phyloP scores from a whole-genome alignment of 257 asterid species.

The Capsicum pubescens region DNA sequence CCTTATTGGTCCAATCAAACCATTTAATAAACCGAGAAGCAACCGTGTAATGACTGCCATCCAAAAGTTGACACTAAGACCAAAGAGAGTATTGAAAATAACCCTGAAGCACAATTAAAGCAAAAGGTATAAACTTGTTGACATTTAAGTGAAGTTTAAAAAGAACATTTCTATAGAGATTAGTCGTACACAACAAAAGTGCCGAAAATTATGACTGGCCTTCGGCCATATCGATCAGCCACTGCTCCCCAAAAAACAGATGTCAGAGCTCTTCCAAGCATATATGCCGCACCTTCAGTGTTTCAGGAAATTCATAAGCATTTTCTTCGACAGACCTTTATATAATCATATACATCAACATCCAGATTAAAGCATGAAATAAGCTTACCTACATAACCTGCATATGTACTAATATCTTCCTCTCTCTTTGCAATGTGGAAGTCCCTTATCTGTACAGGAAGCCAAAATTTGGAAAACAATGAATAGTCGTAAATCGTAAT shows the following conservation, averaged over 20 bases:
- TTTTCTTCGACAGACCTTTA: not conserved
- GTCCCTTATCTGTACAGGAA: constrained; percentile 48
- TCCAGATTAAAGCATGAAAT: not conserved
- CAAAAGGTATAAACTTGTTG: constrained; percentile 22
- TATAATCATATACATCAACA: not conserved
- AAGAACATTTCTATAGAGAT: constrained; percentile 43
- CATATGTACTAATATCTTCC: constrained; percentile 70
- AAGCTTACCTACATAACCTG: constrained; percentile 66
- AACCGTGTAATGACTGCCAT: constrained; percentile 81
- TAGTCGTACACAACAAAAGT: constrained; percentile 47
- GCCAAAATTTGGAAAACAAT: not conserved
- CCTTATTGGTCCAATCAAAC: constrained; percentile 82
- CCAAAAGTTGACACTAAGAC: constrained; percentile 75
- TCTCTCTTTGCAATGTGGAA: constrained; percentile 61
- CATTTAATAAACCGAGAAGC: constrained; percentile 78
- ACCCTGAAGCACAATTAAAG: constrained; percentile 50
- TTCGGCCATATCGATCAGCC: constrained; percentile 73
- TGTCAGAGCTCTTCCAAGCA: constrained; percentile 72
- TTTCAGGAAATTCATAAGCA: not conserved
- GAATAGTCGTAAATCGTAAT: not conserved
- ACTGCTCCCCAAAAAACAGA: constrained; percentile 67
- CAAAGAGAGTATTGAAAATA: constrained; percentile 82
- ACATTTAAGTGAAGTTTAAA: not conserved
- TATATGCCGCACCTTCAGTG: constrained; percentile 58
- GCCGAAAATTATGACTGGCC: constrained; percentile 71